These are phyloP conservation scores for Collybia sp. DNA, from an alignment of 768 basidiomycete genomes.

Conservation along the genomic window DNA sequence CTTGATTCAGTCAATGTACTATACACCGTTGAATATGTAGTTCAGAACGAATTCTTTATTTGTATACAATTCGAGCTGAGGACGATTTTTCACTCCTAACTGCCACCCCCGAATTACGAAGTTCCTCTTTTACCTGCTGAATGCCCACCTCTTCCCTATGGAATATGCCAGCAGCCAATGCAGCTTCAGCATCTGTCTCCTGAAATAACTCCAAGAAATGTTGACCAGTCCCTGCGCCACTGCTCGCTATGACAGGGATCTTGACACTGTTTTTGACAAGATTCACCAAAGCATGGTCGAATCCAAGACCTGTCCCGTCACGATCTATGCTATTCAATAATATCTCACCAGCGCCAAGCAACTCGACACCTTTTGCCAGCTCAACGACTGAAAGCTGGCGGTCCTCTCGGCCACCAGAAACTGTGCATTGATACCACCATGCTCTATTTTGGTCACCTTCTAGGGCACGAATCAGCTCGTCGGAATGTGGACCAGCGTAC, in stretches of 20 bases:
- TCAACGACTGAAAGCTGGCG: constrained; percentile 85
- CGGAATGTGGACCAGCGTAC: constrained; percentile 66
- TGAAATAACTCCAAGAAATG: constrained; percentile 90
- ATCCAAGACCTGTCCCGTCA: constrained; percentile 90
- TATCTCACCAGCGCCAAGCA: constrained; percentile 91
- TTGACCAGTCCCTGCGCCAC: constrained; percentile 77
- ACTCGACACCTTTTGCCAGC: constrained; percentile 87
- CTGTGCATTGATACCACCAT: constrained; percentile 99
- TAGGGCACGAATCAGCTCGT: constrained; percentile 53
- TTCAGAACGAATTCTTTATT: too few relatives aligned
- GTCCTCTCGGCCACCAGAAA: constrained; percentile 84
- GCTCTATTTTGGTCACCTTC: constrained; percentile 64
- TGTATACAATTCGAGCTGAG: too few relatives aligned
- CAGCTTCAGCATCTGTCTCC: constrained; percentile 81
- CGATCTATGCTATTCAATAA: constrained; percentile 94
- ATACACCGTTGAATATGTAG: too few relatives aligned
- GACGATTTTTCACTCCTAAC: too few relatives aligned
- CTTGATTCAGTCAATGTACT: too few relatives aligned
- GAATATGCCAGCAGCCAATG: constrained; percentile 95
- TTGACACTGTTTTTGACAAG: constrained; percentile 72
- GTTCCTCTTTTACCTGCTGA: constrained; percentile 64
- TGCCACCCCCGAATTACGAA: too few relatives aligned
- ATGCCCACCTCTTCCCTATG: constrained; percentile 88
- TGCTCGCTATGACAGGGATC: constrained; percentile 93
- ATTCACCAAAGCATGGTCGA: constrained; percentile 79